Base-by-base conservation (phyloP, 2,329 filamentous ascomycete genomes). In the Fusarium robinianum region DNA sequence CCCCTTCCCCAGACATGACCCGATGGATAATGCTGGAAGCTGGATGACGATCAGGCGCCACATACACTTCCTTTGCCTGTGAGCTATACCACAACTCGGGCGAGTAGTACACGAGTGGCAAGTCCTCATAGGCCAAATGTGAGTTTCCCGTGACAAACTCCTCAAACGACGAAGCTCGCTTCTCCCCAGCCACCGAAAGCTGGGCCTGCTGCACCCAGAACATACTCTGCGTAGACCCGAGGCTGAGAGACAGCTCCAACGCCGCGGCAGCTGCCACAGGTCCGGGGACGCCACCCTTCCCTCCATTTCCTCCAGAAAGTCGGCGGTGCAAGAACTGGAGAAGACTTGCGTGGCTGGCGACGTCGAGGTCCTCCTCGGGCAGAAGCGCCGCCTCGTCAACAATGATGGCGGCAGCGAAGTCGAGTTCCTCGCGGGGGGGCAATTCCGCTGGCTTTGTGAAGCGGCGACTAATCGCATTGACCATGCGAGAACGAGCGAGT, bases 121-220 rank as follows among this genome's bases (percentile, higher is more conserved):
- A 19, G 4, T 63, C 55, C 34, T 63, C 61, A 31, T 55, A 63
- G 0, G 57, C 58, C 30, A 67, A 11, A 15, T 53, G 46, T 11
- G 58, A 40, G 2, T 46, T 57, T 1, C 11, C 29, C 0, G n/a
- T 47, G 0, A 64, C 35, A 33, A 64, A 63, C 6, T 51, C 49
- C 0, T 56, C 53, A 48, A 67, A 63, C 0, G 10, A 9, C 12
- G 10, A 6, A 1, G n/a, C 5, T 0, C 6, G 22, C 4, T 22
- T 40, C 8, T 8, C 16, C 0, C 41, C 23, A 11, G 51, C 34
- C 37, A 62, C 9, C 23, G 36, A 49, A 2, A 50, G 27, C 8
- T 62, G 49, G 1, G 61, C 47, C 21, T 62, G 53, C 38, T 57
- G 61, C 1, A 58, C 54, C 64, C 64, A 66, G 14, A 67, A 66